phyloP scores from a whole-genome alignment of 2,329 filamentous ascomycete species.

The Alternaria arborescens region DNA sequence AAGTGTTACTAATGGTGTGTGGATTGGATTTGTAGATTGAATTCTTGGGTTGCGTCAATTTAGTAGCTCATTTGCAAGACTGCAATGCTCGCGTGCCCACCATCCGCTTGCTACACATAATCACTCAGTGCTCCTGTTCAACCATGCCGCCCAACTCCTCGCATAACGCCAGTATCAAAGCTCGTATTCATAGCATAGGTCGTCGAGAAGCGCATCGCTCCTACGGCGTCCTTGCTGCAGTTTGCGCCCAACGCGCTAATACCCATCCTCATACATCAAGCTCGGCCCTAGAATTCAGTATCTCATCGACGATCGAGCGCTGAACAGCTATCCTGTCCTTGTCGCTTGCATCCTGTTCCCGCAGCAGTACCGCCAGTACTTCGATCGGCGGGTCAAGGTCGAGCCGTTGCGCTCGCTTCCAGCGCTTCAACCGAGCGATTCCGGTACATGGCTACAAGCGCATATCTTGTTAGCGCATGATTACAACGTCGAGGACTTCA shows the following conservation, averaged over 20 bases:
- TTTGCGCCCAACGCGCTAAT: neutral
- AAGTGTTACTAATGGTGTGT: neutral
- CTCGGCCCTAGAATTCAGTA: conserved; percentile 61
- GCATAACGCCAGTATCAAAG: neutral
- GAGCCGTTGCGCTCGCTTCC: conserved; percentile 85
- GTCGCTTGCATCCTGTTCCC: conserved; percentile 64
- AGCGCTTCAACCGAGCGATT: conserved; percentile 80
- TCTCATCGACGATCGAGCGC: conserved; percentile 77
- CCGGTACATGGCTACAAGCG: conserved; percentile 81
- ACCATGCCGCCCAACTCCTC: conserved; percentile 6
- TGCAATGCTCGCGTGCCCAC: conserved; percentile 13
- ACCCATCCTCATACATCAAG: conserved; percentile 36
- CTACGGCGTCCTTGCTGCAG: neutral
- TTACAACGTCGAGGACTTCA: neutral
- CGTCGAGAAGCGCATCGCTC: neutral
- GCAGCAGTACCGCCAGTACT: conserved; percentile 83
- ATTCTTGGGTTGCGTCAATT: neutral
- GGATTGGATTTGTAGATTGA: neutral
- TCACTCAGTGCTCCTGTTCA: neutral
- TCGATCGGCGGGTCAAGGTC: conserved; percentile 88
- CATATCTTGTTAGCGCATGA: conserved; percentile 23
- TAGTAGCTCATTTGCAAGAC: neutral
- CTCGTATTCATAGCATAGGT: neutral
- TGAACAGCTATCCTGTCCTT: conserved; percentile 64
- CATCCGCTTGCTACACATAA: neutral